Percentiles rank a stretch among this genome's conserved stretches.
Evolutionary conservation across 495 filamentous ascomycete species (phyloP).

Genomic region (Trichoderma virens): DNA sequence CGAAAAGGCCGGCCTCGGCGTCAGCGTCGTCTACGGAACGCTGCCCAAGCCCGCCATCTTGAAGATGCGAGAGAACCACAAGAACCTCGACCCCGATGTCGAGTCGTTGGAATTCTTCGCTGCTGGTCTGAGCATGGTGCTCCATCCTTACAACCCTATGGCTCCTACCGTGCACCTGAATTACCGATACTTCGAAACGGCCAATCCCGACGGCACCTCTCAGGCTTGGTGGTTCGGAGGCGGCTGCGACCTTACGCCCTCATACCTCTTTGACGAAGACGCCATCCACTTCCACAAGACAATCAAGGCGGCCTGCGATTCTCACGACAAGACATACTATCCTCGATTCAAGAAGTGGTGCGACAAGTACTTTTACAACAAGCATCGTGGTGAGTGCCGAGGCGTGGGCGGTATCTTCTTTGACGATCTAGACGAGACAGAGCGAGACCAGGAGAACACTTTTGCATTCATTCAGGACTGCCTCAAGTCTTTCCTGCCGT

Average conservation of each 20-base stretch:
- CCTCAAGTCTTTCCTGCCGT: conserved; percentile 79
- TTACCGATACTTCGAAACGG: conserved; percentile 98
- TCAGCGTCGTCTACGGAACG: conserved; percentile 88
- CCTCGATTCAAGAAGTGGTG: conserved; percentile 97
- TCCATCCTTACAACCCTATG: conserved; percentile 92
- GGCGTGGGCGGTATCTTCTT: conserved; percentile 98
- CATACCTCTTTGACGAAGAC: conserved; percentile 94
- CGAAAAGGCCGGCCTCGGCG: conserved; percentile 96
- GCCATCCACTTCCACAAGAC: conserved; percentile 92
- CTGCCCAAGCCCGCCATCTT: conserved; percentile 79
- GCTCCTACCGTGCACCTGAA: conserved; percentile 97
- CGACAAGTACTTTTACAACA: conserved; percentile 92
- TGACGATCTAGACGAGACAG: conserved; percentile 83
- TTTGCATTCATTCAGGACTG: conserved; percentile 88
- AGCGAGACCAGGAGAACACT: conserved; percentile 74
- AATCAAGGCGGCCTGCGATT: conserved; percentile 88
- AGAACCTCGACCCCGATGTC: conserved; percentile 65
- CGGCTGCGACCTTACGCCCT: conserved; percentile 87
- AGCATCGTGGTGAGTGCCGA: conserved; percentile 81
- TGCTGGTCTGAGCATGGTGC: conserved; percentile 81
- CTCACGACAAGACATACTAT: conserved; percentile 88
- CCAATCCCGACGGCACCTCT: conserved; percentile 60
- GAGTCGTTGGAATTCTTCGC: conserved; percentile 90
- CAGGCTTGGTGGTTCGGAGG: conserved; percentile 98
- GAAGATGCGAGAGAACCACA: conserved; percentile 94